phyloP scores from a whole-genome alignment of 1,139 yeast species.

The Entelexis paramagnoliae region DNA sequence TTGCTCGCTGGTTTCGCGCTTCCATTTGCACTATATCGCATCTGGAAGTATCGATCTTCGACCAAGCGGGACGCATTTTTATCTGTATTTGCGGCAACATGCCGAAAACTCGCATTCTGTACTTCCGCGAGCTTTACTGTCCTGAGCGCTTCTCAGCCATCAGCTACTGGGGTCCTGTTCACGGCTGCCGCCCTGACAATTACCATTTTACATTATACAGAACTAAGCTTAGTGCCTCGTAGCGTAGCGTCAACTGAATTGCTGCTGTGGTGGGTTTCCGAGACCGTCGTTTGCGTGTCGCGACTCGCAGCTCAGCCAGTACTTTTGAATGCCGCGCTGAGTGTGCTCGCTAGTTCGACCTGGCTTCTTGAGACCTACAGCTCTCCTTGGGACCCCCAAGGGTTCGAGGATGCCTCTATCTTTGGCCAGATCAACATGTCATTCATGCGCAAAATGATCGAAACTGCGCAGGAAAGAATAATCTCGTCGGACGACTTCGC shows the following conservation, averaged over 20 bases:
- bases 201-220: neutral
- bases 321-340: neutral
- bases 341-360: neutral
- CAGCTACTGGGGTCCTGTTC: neutral
- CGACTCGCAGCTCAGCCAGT: neutral
- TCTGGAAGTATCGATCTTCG: neutral
- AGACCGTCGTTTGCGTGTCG: neutral
- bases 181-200: neutral
- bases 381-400: conserved; percentile 1
- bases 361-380: neutral
- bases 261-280: neutral
- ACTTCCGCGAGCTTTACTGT: neutral
- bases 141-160: neutral
- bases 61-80: neutral
- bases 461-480: neutral
- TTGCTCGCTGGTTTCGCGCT: neutral
- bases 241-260: conserved; percentile 4
- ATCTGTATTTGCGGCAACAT: neutral
- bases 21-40: neutral
- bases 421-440: conserved; percentile 15
- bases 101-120: neutral
- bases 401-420: conserved; percentile 15
- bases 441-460: conserved; percentile 12
- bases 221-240: neutral
- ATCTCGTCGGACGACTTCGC: conserved; percentile 11